These are phyloP conservation scores for Boechera stricta DNA, from an alignment of 345 rosid species.

Conservation along the genomic window DNA sequence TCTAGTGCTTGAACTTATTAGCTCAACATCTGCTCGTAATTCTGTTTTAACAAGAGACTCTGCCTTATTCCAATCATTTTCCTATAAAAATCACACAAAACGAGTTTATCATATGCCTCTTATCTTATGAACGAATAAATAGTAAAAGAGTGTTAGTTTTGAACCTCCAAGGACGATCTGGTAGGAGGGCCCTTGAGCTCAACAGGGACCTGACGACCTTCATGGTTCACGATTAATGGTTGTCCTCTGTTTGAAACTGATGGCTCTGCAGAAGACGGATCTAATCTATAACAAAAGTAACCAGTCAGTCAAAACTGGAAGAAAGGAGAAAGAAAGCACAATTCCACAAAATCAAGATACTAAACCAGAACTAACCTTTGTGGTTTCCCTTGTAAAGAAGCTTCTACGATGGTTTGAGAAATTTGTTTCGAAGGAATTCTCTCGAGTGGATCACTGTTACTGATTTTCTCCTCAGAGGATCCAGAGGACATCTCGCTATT, in stretches of 20 bases:
- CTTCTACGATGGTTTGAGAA: conserved; percentile 38
- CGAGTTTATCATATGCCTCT: conserved; percentile 32
- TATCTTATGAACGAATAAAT: conserved; percentile 1
- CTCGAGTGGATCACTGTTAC: conserved; percentile 42
- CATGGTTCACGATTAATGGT: conserved; percentile 34
- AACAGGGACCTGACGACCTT: conserved; percentile 42
- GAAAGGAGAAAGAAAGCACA: background rate
- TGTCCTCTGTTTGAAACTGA: conserved; percentile 44
- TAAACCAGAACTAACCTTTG: conserved; percentile 53
- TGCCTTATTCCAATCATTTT: conserved; percentile 77
- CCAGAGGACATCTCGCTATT: conserved; percentile 40
- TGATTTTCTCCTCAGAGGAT: conserved; percentile 42
- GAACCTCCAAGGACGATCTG: conserved; percentile 62
- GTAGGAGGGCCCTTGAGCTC: conserved; percentile 52
- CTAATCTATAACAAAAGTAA: conserved; percentile 62
- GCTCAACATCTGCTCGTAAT: conserved; percentile 71
- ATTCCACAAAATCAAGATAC: conserved; percentile 23
- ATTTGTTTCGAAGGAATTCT: conserved; percentile 40
- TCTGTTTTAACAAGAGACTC: conserved; percentile 64
- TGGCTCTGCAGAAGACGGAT: conserved; percentile 50
- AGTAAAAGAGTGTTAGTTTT: conserved; percentile 29
- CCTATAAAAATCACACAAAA: conserved; percentile 54
- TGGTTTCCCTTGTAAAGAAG: conserved; percentile 71
- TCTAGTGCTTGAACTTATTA: conserved; percentile 75
- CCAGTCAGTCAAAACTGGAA: conserved; percentile 35